Conservation (phyloP, 352 stramenopile genomes). For the Peronospora farinosa region DNA sequence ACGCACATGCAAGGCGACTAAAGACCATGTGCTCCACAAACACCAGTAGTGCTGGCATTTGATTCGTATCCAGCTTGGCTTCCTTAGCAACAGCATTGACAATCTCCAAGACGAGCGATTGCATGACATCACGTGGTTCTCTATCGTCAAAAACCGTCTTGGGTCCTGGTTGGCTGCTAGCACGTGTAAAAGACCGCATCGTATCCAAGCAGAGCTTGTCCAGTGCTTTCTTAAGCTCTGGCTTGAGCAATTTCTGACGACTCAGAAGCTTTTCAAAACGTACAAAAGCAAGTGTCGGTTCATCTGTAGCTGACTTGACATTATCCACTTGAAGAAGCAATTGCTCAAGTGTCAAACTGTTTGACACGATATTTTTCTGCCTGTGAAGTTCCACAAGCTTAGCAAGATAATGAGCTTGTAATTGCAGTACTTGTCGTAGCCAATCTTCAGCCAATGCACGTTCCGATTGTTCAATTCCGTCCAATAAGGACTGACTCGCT, state of each 20-base stretch:
- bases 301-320: slow-evolving; percentile 24
- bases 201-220: slow-evolving; percentile 59
- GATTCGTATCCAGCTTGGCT: slow-evolving; percentile 25
- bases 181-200: slow-evolving; percentile 44
- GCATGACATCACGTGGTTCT: slow-evolving; percentile 56
- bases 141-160: slow-evolving; percentile 44
- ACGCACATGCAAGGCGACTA: slow-evolving; percentile 53
- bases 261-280: slow-evolving; percentile 69
- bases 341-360: slow-evolving; percentile 29
- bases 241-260: slow-evolving; percentile 50
- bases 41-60: slow-evolving; percentile 28
- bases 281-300: slow-evolving; percentile 40
- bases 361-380: slow-evolving; percentile 32
- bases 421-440: slow-evolving; percentile 38
- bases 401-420: slow-evolving; percentile 55
- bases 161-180: slow-evolving; percentile 20
- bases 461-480: slow-evolving; percentile 45
- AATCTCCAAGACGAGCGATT: slow-evolving; percentile 60
- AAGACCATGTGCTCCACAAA: slow-evolving; percentile 79
- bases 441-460: slow-evolving; percentile 58
- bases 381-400: slow-evolving; percentile 41
- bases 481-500: slow-evolving; percentile 40
- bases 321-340: slow-evolving; percentile 36
- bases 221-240: slow-evolving; percentile 54
- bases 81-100: slow-evolving; percentile 44